phyloP scores from a whole-genome alignment of 108 stramenopile species.

The Epipyxis sp. region DNA sequence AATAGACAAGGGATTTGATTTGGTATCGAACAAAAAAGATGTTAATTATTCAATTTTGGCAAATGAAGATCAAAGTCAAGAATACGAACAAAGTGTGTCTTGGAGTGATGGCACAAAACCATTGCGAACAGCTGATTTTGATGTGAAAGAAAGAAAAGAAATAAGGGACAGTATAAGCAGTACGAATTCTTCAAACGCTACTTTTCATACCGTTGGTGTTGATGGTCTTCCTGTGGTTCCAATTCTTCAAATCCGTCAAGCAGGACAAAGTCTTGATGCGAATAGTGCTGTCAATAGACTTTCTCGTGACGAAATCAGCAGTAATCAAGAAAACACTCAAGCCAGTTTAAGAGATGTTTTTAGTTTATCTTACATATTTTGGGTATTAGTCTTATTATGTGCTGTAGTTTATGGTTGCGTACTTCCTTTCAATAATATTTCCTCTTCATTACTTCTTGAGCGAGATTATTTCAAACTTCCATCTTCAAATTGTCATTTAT shows the following conservation, averaged over 20 bases:
- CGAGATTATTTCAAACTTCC: conserved; percentile 53
- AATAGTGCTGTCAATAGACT: too few species aligned
- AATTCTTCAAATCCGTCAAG: not conserved
- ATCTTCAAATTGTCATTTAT: conserved; percentile 38
- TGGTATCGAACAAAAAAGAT: too few species aligned
- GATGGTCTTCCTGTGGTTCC: too few species aligned
- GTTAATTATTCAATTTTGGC: too few species aligned
- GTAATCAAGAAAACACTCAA: not conserved
- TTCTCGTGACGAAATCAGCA: not conserved
- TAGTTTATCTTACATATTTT: conserved; percentile 53
- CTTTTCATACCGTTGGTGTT: too few species aligned
- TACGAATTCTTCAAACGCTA: not conserved
- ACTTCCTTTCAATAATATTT: conserved; percentile 67
- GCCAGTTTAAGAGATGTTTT: conserved; percentile 38
- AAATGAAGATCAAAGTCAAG: not conserved
- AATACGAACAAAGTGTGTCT: not conserved
- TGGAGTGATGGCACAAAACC: not conserved
- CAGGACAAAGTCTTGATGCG: not conserved
- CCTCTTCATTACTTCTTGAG: conserved; percentile 60
- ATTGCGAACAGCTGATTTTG: not conserved
- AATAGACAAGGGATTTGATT: not conserved
- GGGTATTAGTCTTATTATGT: conserved; percentile 60
- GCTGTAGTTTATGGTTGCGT: conserved; percentile 64
- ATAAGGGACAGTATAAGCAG: not conserved
- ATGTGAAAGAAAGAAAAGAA: not conserved